A percentile compares a stretch with the other conserved stretches of the same genome.
phyloP scores from a whole-genome alignment of 345 rosid species.

The Limnanthes douglasii region DNA sequence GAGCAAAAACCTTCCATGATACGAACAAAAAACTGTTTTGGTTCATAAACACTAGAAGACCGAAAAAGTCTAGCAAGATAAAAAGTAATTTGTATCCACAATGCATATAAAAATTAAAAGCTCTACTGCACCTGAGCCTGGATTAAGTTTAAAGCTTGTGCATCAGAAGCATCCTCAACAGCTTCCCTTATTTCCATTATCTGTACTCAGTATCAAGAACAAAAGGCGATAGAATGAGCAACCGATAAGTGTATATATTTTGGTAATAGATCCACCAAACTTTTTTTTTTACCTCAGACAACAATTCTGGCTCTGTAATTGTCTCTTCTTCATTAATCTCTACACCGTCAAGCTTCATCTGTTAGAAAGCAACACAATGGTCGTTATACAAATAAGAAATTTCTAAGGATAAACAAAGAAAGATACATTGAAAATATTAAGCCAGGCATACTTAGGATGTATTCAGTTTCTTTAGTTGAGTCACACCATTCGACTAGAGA shows the following conservation, averaged over 20 bases:
- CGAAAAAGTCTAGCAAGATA: slow-evolving; percentile 1
- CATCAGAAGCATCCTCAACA: slow-evolving; percentile 60
- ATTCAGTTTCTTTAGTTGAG: too few relatives aligned
- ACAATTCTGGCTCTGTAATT: slow-evolving; percentile 57
- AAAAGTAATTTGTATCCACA: not conserved
- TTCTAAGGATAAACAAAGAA: too few relatives aligned
- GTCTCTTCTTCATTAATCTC: slow-evolving; percentile 81
- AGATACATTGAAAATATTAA: too few relatives aligned
- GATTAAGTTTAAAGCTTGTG: slow-evolving; percentile 40
- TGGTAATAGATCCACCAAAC: not conserved
- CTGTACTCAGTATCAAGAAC: slow-evolving; percentile 21
- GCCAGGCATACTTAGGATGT: too few relatives aligned
- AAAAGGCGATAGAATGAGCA: too few relatives aligned
- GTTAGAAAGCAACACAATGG: too few relatives aligned
- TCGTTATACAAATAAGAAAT: too few relatives aligned
- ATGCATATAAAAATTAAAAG: slow-evolving; percentile 3
- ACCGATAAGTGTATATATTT: not conserved
- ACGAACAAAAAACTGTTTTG: too few relatives aligned
- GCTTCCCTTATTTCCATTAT: slow-evolving; percentile 90
- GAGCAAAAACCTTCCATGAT: too few relatives aligned
- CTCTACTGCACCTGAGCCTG: slow-evolving; percentile 34
- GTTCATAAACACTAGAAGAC: too few relatives aligned
- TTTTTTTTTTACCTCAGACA: slow-evolving; percentile 73
- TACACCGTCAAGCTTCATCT: slow-evolving; percentile 69
- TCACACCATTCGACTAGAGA: too few relatives aligned